Base-by-base conservation (phyloP, 2,329 filamentous ascomycete species). In the Fusarium nurragi region DNA sequence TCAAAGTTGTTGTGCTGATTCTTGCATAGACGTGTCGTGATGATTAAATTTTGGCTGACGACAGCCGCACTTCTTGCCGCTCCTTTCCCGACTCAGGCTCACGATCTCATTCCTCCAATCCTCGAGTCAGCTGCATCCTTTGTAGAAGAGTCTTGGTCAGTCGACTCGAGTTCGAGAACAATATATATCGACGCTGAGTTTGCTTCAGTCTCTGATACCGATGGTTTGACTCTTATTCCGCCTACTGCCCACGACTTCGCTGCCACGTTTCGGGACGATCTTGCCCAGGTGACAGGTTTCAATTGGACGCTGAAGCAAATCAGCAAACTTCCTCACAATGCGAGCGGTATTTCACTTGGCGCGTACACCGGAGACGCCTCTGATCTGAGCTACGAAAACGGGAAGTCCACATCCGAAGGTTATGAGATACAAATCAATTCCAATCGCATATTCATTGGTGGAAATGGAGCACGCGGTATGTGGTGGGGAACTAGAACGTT, bases 401-500 rank as follows among this genome's bases (percentile, higher is more conserved):
- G 44, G 1, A 57, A 51, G 3, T 2, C 43, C 1, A 62, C 44
- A 3, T 46, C 57, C 12, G 59, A 62, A 28, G 57, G 59, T 1
- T 62, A 62, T 10, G 59, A 62, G 9, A 37, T 62, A 16, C 40
- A 23, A 2, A 25, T 51, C 14, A 61, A 62, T 18, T 30, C 57
- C 5, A n/a, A 39, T 14, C 50, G 59, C 6, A 14, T 62, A 0
- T 62, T 44, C 13, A 62, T 62, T 11, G 44, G 59, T 2, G 57
- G 59, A 23, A 56, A 23, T n/a, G 59, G 59, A 6, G 59, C 59
- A 2, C 59, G 57, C 0, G 59, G 59, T 16, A 57, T 62, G 59
- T 62, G 57, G 50, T 62, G 59, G 59, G 59, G 59, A 14, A 62
- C 59, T 3, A 46, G 59, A 5, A 62, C 59, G 0, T 38, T 62